These are phyloP conservation scores for Passalora sequoiae DNA, from an alignment of 2,329 filamentous ascomycete genomes.

Conservation along the genomic window DNA sequence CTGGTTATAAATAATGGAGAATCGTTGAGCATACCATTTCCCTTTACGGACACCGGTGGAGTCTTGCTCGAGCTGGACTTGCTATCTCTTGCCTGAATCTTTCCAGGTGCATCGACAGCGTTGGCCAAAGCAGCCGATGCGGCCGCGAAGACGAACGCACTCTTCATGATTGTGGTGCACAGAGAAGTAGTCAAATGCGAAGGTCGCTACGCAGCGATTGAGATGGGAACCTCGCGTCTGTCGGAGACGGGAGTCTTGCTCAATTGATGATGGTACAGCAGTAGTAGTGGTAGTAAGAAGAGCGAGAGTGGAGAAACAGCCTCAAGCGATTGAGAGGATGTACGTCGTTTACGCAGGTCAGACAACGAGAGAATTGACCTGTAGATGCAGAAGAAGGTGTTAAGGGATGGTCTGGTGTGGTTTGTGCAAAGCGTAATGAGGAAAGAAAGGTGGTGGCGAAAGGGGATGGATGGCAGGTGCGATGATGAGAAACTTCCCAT, in stretches of 20 bases:
- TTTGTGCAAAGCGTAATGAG: too few relatives aligned
- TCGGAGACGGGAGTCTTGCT: too few relatives aligned
- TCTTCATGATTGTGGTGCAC: conserved; percentile 48
- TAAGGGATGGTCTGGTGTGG: too few relatives aligned
- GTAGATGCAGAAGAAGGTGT: background rate
- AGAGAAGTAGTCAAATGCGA: too few relatives aligned
- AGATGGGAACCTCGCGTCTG: too few relatives aligned
- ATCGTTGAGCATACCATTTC: conserved; percentile 55
- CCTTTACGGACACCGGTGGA: conserved; percentile 57
- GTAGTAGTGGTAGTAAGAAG: background rate
- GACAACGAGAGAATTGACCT: background rate
- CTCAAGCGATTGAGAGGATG: conserved; percentile 1
- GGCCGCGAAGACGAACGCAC: conserved; percentile 42
- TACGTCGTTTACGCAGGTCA: too few relatives aligned
- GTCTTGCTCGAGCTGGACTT: conserved; percentile 43
- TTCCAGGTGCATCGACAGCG: conserved; percentile 40
- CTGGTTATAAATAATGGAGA: too few relatives aligned
- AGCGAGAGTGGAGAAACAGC: background rate
- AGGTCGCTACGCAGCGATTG: too few relatives aligned
- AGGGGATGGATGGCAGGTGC: too few relatives aligned
- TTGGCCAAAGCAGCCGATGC: conserved; percentile 44
- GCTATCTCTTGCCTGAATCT: conserved; percentile 32
- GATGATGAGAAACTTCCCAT: too few relatives aligned
- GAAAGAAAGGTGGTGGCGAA: too few relatives aligned
- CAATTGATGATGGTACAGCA: too few relatives aligned